Evolutionary conservation across 2,329 filamentous ascomycete species (phyloP).

Genomic region (Teratosphaeria destructans): DNA sequence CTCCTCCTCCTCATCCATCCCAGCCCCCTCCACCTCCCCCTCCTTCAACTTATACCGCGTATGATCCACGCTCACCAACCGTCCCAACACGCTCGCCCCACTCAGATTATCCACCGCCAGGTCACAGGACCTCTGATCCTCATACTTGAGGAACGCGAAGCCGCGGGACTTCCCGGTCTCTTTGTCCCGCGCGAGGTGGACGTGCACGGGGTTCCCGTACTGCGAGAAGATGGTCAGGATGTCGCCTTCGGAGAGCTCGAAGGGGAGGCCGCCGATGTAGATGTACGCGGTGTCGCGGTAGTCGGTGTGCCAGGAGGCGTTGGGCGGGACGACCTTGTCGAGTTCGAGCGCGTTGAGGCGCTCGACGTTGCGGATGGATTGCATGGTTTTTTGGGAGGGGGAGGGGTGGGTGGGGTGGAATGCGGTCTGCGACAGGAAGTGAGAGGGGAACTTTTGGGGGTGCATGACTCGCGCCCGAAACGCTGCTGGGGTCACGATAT

Average conservation of each 20-base stretch:
- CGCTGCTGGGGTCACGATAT: not conserved
- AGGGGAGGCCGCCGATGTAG: conserved; percentile 89
- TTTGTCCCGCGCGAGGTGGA: conserved; percentile 87
- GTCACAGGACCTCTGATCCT: conserved; percentile 92
- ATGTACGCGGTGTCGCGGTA: conserved; percentile 96
- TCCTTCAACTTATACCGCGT: conserved; percentile 83
- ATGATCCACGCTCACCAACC: conserved; percentile 80
- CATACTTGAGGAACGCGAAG: conserved; percentile 95
- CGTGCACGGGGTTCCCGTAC: conserved; percentile 85
- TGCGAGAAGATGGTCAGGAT: conserved; percentile 95
- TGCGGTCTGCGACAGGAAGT: not conserved
- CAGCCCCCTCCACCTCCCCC: conserved; percentile 40
- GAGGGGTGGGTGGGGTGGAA: not conserved
- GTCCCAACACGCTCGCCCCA: conserved; percentile 70
- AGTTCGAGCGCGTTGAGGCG: conserved; percentile 91
- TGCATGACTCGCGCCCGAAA: not conserved
- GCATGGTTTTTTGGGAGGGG: conserved; percentile 49
- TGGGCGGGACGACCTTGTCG: conserved; percentile 72
- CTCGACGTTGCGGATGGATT: conserved; percentile 85
- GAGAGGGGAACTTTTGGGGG: not conserved
- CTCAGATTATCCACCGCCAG: conserved; percentile 92
- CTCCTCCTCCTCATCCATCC: conserved; percentile 37
- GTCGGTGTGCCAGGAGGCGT: conserved; percentile 93
- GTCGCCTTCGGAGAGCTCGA: conserved; percentile 89
- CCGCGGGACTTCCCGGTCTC: conserved; percentile 92